Conservation (phyloP, 768 basidiomycete species). For the Trametes villosa region DNA sequence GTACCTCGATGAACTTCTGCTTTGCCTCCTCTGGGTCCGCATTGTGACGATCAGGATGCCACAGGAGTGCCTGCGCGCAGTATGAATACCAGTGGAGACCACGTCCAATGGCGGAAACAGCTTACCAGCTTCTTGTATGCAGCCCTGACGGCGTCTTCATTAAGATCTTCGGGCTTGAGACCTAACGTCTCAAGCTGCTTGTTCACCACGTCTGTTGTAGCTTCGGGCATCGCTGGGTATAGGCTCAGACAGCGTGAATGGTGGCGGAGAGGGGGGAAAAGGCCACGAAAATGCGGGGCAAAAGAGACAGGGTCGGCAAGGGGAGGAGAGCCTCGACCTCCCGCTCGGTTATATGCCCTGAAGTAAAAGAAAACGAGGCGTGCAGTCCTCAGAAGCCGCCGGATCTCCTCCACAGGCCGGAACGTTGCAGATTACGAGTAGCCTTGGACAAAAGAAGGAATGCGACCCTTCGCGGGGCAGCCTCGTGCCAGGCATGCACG, state of each 20-base stretch:
- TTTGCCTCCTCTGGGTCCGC: conserved; percentile 55
- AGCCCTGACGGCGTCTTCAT: conserved; percentile 55
- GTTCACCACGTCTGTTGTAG: conserved; percentile 25
- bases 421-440: conserved; percentile 18
- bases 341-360: conserved; percentile 26
- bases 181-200: conserved; percentile 49
- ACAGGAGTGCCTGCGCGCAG: conserved; percentile 54
- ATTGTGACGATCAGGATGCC: conserved; percentile 69
- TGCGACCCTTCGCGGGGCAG: conserved; percentile 20
- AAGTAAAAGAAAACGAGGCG: conserved; percentile 25
- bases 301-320: conserved; percentile 1
- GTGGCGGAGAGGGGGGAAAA: conserved; percentile 6
- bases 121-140: conserved; percentile 68
- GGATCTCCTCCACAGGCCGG: conserved; percentile 18
- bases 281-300: conserved; percentile 7
- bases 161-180: conserved; percentile 47
- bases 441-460: conserved; percentile 19
- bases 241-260: conserved; percentile 5
- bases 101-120: conserved; percentile 26
- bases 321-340: conserved; percentile 13
- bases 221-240: conserved; percentile 28
- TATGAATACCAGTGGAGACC: conserved; percentile 24
- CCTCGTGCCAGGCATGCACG: conserved; percentile 24
- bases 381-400: conserved; percentile 3
- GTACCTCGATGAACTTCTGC: conserved; percentile 62